Base-by-base conservation (phyloP, 1,284 basidiomycete genomes). In the Pseudozyma thailandica region DNA sequence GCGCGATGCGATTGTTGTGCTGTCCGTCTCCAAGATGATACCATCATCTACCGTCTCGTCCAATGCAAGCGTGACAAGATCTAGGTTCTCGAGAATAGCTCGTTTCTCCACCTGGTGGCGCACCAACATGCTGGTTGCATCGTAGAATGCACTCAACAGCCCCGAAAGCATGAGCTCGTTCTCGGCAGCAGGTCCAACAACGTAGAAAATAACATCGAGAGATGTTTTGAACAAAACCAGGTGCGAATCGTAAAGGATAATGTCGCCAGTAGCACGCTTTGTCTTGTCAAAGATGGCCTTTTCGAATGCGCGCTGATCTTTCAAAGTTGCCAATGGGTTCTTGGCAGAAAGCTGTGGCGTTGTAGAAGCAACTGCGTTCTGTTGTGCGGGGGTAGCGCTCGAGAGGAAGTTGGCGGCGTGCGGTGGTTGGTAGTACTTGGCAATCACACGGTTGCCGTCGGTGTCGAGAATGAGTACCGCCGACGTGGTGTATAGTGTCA, bases 41-140 rank as follows among this genome's bases (percentile, higher is more conserved):
- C 95, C 95, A 81, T 98, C 94, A 84, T 99, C 96, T 51, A 98
- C 89, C 6, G 93, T 94, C 86, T 99, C 96, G 85, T 98, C 96
- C 44, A 98, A 85, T 66, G 94, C 95, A 16, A 99, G 86, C 50
- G 97, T 86, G 6, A 97, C 92, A 65, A 98, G 82, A 84, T 98
- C 96, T 51, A 98, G 85, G 84, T 94, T 97, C 85, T 98, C 96
- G 54, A 98, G 85, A 42, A 98, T 90, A 16, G 91, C 92, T 13
- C 94, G 88, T 86, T 98, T 98, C 86, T 99, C 96, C 25, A 98
- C 89, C 80, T 94, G 91, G 44, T 75, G 76, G 39, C 93, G 88
- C 27, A 99, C 87, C 28, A 98, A 86, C 77, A 96, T 86, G 25
- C 89, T 88, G 18, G 94, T 86, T 12, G 94, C 91, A 80, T 98